Base-by-base conservation (phyloP, 352 stramenopile genomes). In the Pythium diclinum region DNA sequence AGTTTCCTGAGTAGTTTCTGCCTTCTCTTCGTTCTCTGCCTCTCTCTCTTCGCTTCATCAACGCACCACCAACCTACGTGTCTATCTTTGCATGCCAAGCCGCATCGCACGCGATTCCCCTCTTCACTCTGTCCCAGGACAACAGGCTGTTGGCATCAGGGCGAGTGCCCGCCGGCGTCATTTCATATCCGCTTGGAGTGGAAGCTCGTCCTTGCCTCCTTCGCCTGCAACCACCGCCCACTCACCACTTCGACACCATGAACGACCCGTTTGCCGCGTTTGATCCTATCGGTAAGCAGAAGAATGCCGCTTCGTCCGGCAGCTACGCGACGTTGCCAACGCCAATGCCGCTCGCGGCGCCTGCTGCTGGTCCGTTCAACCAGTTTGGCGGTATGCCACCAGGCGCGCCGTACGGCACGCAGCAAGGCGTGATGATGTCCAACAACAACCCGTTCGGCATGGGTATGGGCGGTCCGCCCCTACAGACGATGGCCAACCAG, bases 261-360 rank as follows among this genome's bases (percentile, higher is more conserved):
- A 88, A 87, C 64, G 79, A 88, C 54, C 81, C 81, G 40, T 90
- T 90, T 60, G 75, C 79, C 32, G 76, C 78, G 66, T 63, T 90
- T 17, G 77, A 90, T 61, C 69, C 77, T 6, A 69, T 83, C 36
- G 63, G 69, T 42, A 81, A 84, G 60, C 69, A 70, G 44, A 75
- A 75, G 59, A 42, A 63, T 48, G 59, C 34, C 2, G 68, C 64
- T 14, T 68, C 63, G n/a, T 61, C 57, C 47, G 59, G 28, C 44
- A 72, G 53, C 70, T 77, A 56, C 34, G 54, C 17, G 52, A 69
- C 54, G 21, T 57, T 49, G 56, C 57, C 59, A 2, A 72, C 59
- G 38, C 59, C 65, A 4, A 68, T 72, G 65, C 65, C 65, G 3
- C 56, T 72, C 2, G 65, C 65, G 6, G 65, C 65, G 9, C 65